Evolutionary conservation across 2,329 filamentous ascomycete genomes (phyloP), one percentile per base, ranked within the genome.

Genomic region (Elsinoe necatrix): DNA sequence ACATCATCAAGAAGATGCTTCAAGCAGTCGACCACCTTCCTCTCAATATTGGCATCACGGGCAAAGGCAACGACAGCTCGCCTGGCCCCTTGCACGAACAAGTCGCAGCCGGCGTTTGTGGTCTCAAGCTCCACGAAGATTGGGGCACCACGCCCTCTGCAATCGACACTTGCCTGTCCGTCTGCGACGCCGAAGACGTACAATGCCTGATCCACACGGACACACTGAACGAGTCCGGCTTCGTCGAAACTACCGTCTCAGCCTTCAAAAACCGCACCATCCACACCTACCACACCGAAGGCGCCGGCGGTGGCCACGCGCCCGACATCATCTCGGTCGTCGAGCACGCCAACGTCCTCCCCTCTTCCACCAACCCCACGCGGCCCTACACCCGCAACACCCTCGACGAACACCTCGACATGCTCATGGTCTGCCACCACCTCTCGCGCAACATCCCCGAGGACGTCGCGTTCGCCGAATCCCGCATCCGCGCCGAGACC

Each of bases 341-440:
- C 9, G 89, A 95, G 70, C 85, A 91, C 65, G 73, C 81, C 48
- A 93, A 97, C 67, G 90, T 97, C 1, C 80, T 97, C 0, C 92
- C 92, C 0, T 89, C 85, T 4, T 92, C 86, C 47, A 97, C 92
- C 0, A 97, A 95, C 69, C 92, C 92, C 0, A 97, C 92, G 1
- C 79, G 91, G 1, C 92, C 92, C 0, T 96, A 84, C 71, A 97
- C 92, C 1, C 78, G 80, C 62, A 96, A 97, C 75, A 97, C 92
- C 0, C 80, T 97, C 0, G 92, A 96, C 67, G 92, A 97, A 72
- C 92, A 97, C 72, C 81, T 96, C 12, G 92, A 97, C 74, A 97
- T 97, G 92, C 76, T 96, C 47, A 96, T 96, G 92, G 89, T 95
- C 35, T 97, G 92, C 76, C 92, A 97, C 71, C 92, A 97, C 67